phyloP scores from a whole-genome alignment of 108 stramenopile species.

The Fistulifera solaris region DNA sequence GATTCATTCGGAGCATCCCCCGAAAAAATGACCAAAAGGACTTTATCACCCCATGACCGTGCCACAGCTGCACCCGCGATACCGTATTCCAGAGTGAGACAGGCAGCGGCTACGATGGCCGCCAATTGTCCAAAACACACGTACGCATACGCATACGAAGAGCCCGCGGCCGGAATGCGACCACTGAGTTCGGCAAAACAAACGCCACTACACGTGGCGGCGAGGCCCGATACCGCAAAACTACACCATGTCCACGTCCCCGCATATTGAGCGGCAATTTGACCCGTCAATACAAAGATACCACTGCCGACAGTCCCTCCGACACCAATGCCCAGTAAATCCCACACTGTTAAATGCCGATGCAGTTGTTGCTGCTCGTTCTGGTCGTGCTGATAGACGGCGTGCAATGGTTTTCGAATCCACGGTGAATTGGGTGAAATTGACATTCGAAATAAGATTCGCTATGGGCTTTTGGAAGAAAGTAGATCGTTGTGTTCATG shows the following conservation, averaged over 20 bases:
- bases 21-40: constrained; percentile 21
- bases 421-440: too few relatives aligned
- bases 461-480: too few relatives aligned
- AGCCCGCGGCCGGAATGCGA: constrained; percentile 65
- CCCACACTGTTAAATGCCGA: constrained; percentile 23
- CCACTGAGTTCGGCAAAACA: constrained; percentile 85
- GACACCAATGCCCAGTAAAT: constrained; percentile 79
- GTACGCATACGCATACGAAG: constrained; percentile 52
- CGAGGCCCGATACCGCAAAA: constrained; percentile 64
- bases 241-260: constrained; percentile 75
- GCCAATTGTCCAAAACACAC: constrained; percentile 78
- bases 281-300: constrained; percentile 84
- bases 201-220: constrained; percentile 55
- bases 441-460: too few relatives aligned
- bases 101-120: constrained; percentile 69
- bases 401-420: too few relatives aligned
- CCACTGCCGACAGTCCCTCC: constrained; percentile 82
- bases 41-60: constrained; percentile 88
- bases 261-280: constrained; percentile 74
- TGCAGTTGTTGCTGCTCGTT: background rate
- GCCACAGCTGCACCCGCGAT: constrained; percentile 82
- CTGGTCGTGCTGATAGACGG: too few relatives aligned
- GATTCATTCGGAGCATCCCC: too few relatives aligned
- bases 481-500: too few relatives aligned
- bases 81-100: constrained; percentile 80